Conservation (phyloP, 2,329 filamentous ascomycete genomes). For the Ceratocystis smalleyi region DNA sequence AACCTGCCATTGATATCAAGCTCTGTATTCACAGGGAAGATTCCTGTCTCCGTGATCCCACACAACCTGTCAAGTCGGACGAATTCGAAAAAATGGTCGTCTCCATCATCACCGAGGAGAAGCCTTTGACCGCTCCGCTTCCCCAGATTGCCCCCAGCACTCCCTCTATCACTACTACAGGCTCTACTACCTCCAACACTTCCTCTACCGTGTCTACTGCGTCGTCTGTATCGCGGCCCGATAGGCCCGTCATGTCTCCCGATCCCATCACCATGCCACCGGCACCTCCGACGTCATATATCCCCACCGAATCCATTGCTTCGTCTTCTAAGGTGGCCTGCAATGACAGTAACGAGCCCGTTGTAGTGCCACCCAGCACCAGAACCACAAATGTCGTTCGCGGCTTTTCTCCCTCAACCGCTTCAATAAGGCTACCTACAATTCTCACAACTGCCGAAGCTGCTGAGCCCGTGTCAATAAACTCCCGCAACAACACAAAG, state of each 20-base stretch:
- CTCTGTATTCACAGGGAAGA: conserved; percentile 57
- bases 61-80: conserved; percentile 52
- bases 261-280: conserved; percentile 21
- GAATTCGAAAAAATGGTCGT: conserved; percentile 89
- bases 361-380: background rate
- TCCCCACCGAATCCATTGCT: conserved; percentile 15
- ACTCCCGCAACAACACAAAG: conserved; percentile 54
- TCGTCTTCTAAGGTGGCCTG: background rate
- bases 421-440: conserved; percentile 9
- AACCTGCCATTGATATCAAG: conserved; percentile 43
- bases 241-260: conserved; percentile 22
- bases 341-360: conserved; percentile 26
- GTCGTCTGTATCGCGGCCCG: conserved; percentile 18
- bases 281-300: conserved; percentile 17
- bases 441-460: conserved; percentile 19
- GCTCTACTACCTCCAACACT: conserved; percentile 26
- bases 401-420: conserved; percentile 59
- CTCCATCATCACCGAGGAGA: conserved; percentile 80
- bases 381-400: conserved; percentile 35
- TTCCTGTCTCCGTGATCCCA: conserved; percentile 43
- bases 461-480: conserved; percentile 22
- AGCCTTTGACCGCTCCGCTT: conserved; percentile 43
- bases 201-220: conserved; percentile 25
- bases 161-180: conserved; percentile 18
- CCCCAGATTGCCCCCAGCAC: conserved; percentile 22